A percentile compares a stretch with the other conserved stretches of the same genome.
phyloP scores from a whole-genome alignment of 495 filamentous ascomycete genomes.

The Aeminium ludgeri region DNA sequence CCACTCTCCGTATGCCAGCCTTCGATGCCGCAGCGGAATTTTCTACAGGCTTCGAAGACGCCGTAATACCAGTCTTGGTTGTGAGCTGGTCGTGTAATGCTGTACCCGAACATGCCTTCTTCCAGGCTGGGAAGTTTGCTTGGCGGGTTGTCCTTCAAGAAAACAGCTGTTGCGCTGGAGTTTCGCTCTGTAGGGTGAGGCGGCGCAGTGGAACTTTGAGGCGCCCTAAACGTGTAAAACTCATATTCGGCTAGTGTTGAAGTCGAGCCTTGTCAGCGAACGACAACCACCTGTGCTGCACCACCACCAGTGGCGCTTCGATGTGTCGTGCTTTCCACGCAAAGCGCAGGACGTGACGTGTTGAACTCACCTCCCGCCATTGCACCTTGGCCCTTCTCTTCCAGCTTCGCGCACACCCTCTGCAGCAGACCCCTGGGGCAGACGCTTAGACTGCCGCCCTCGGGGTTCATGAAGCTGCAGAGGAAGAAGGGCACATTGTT shows the following conservation, averaged over 20 bases:
- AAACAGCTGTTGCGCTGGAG: constrained; percentile 54
- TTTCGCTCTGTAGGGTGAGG: constrained; percentile 34
- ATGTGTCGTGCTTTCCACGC: background rate
- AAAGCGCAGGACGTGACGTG: constrained; percentile 1
- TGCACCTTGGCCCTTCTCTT: constrained; percentile 49
- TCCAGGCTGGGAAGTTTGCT: constrained; percentile 59
- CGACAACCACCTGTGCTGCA: background rate
- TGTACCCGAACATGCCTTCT: constrained; percentile 98
- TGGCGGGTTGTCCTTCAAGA: constrained; percentile 55
- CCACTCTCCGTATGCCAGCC: constrained; percentile 97
- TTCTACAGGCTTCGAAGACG: constrained; percentile 65
- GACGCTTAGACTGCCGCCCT: constrained; percentile 51
- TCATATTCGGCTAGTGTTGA: constrained; percentile 71
- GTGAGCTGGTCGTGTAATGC: constrained; percentile 75
- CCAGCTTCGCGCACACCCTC: constrained; percentile 47
- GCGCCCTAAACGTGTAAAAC: constrained; percentile 83
- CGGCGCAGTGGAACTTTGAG: constrained; percentile 24
- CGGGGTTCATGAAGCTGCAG: constrained; percentile 69
- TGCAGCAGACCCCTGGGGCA: constrained; percentile 68
- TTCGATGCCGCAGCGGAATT: constrained; percentile 72
- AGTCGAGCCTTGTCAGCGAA: constrained; percentile 8
- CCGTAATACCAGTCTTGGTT: constrained; percentile 93
- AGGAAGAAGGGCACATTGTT: constrained; percentile 84
- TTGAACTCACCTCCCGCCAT: constrained; percentile 74
- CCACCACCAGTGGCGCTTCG: no score